These are phyloP conservation scores for Rosa chinensis DNA, from an alignment of 306 rosid genomes.

Conservation along the genomic window DNA sequence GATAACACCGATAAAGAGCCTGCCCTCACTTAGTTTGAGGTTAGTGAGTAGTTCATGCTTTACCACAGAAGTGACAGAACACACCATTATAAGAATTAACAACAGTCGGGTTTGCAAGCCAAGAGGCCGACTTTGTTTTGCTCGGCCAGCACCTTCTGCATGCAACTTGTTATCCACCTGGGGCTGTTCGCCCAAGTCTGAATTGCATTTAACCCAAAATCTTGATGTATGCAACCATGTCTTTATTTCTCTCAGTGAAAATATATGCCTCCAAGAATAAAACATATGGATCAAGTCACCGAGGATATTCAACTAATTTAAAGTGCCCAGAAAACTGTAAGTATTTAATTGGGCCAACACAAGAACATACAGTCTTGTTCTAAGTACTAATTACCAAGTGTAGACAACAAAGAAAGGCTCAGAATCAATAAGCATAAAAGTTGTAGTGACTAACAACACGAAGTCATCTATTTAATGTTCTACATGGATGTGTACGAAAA, in stretches of 20 bases:
- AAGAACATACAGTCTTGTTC: background rate
- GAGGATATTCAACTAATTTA: background rate
- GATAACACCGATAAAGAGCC: too few species aligned
- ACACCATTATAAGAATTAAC: background rate
- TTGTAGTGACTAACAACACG: background rate
- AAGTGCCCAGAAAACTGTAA: background rate
- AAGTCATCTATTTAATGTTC: background rate
- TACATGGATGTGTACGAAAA: background rate
- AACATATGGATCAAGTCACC: background rate
- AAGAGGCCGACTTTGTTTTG: background rate
- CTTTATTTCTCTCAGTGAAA: background rate
- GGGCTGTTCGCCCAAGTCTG: background rate
- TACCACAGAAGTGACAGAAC: too few species aligned
- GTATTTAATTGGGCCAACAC: background rate
- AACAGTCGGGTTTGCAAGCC: background rate
- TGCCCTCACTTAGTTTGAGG: too few species aligned
- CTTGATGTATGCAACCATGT: background rate
- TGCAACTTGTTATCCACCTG: background rate
- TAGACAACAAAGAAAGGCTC: background rate
- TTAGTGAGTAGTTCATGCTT: too few species aligned
- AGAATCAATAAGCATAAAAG: background rate
- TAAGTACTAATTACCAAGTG: background rate
- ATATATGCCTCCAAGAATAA: background rate
- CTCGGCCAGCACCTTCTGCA: background rate
- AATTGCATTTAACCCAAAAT: background rate